Evolutionary conservation across 2,329 filamentous ascomycete genomes (phyloP).

Genomic region (Fusarium sp.): DNA sequence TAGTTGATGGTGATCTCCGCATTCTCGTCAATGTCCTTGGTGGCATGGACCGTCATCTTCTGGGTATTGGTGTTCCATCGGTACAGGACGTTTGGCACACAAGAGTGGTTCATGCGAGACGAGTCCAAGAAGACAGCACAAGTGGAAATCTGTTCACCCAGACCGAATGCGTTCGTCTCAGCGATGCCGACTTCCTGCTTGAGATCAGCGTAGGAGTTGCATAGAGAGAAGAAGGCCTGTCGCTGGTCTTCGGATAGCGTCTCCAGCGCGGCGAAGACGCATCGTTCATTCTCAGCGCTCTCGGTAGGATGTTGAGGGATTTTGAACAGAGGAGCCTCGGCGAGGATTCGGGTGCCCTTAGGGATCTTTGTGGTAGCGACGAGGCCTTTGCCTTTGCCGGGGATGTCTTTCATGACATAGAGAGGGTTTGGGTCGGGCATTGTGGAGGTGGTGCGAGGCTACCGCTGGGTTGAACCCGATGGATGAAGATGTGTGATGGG

Average conservation of each 20-base stretch:
- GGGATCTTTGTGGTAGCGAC: slow-evolving; percentile 21
- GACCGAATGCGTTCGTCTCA: slow-evolving; percentile 23
- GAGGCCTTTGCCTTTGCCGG: slow-evolving; percentile 30
- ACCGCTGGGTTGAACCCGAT: background rate
- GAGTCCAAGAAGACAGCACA: slow-evolving; percentile 40
- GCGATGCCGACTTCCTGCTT: slow-evolving; percentile 8
- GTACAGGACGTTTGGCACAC: slow-evolving; percentile 45
- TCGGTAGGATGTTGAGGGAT: background rate
- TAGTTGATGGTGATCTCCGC: slow-evolving; percentile 48
- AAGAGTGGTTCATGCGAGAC: slow-evolving; percentile 50
- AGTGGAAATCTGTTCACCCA: background rate
- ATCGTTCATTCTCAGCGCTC: background rate
- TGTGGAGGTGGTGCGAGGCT: background rate
- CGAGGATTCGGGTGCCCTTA: slow-evolving; percentile 33
- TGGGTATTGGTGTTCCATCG: slow-evolving; percentile 42
- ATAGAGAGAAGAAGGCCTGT: slow-evolving; percentile 10
- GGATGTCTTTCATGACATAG: slow-evolving; percentile 4
- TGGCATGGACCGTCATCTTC: slow-evolving; percentile 43
- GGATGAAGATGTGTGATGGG: background rate
- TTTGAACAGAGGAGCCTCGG: slow-evolving; percentile 11
- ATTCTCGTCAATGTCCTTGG: slow-evolving; percentile 42
- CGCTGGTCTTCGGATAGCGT: background rate
- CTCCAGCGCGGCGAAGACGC: background rate
- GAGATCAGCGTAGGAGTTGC: background rate
- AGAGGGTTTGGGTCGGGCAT: background rate